Evolutionary conservation across 225 moss, liverwort and hornwort genomes (phyloP), one percentile per base, ranked within the genome.

Genomic region (Marchantia paleacea): DNA sequence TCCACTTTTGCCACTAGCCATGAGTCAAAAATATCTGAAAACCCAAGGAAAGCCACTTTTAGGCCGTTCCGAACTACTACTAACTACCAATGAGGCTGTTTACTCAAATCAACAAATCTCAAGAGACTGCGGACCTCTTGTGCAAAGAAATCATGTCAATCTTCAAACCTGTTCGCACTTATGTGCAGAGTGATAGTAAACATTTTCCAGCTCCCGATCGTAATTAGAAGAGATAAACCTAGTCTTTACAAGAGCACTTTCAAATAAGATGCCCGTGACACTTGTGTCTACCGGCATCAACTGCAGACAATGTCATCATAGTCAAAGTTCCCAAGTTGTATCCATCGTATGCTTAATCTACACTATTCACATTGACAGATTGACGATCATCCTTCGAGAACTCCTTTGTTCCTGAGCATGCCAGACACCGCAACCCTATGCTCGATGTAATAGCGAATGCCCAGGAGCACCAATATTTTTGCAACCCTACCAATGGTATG

Each of bases 1-100:
- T 73, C 77, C 80, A 63, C 70, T 78, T 67, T 65, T 79, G 15
- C 81, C 78, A 52, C 82, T 81, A 52, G 89, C 86, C 89, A 89
- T 89, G 68, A 52, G 82, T 84, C 74, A 55, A 12, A 79, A 55
- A 25, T 47, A 20, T 9, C 14, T 25, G 28, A 10, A 53, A 75
- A 26, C 66, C 24, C 3, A 24, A 16, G 13, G 55, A 55, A 48
- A 22, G 60, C 60, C 60, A 61, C 60, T 22, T 61, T 22, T 19
- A 61, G 19, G n/a, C n/a, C n/a, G n/a, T 2, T 19, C 60, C n/a
- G 7, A 19, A 61, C 19, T 19, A 61, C 60, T 61, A 7, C 20
- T 20, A 22, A 61, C 60, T 15, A 19, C 2, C 19, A n/a, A n/a
- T n/a, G n/a, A n/a, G n/a, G n/a, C n/a, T n/a, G n/a, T n/a, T n/a